Evolutionary conservation across 306 rosid species (phyloP).

Genomic region (Aeschynomene evenia): DNA sequence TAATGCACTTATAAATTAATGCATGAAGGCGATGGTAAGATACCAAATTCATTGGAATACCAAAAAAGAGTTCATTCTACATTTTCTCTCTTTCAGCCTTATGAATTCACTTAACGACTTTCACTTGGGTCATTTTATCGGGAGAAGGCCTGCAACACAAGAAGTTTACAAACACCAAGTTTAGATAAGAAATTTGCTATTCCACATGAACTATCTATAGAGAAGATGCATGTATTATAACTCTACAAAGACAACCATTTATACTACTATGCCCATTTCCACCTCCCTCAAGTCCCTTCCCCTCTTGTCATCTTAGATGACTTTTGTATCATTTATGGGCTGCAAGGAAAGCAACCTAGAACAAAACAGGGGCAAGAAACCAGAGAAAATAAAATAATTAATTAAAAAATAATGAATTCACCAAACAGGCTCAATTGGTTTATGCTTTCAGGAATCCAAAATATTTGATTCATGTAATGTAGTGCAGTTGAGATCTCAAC

Average conservation of each 20-base stretch:
- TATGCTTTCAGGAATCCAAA: too few relatives aligned
- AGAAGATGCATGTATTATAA: slow-evolving; percentile 1
- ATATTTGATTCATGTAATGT: too few relatives aligned
- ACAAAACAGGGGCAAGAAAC: not conserved
- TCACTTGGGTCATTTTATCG: slow-evolving; percentile 50
- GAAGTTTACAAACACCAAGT: slow-evolving; percentile 26
- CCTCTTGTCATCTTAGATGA: slow-evolving; percentile 23
- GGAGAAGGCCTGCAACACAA: slow-evolving; percentile 53
- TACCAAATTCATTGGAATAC: slow-evolving; percentile 78
- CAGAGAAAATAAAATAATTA: not conserved
- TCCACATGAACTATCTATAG: slow-evolving; percentile 11
- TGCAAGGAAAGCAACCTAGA: too few relatives aligned
- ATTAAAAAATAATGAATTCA: too few relatives aligned
- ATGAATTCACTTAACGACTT: slow-evolving; percentile 72
- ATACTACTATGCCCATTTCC: not conserved
- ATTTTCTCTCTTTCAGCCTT: slow-evolving; percentile 93
- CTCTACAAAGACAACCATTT: not conserved
- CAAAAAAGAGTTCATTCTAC: slow-evolving; percentile 87
- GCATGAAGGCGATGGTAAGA: too few relatives aligned
- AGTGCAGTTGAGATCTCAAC: slow-evolving; percentile 29
- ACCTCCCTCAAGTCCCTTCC: not conserved
- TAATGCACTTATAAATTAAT: too few relatives aligned
- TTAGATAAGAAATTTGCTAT: slow-evolving; percentile 17
- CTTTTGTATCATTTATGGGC: slow-evolving; percentile 13
- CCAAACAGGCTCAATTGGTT: not conserved